Conservation (phyloP, 2,329 filamentous ascomycete species). For the Achaetomium macrosporum region DNA sequence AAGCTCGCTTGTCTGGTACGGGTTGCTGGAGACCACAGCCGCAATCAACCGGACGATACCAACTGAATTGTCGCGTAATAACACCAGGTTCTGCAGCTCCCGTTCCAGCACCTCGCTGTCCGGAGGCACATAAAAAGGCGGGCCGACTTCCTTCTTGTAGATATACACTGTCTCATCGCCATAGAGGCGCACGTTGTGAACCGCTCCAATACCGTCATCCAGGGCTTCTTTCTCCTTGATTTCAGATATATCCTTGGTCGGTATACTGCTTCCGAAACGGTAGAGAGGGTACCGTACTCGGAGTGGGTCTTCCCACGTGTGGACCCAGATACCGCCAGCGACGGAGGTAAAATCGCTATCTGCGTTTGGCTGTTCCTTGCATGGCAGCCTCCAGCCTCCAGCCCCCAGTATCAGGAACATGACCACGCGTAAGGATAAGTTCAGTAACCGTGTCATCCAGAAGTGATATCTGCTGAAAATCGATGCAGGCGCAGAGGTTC, state of each 20-base stretch:
- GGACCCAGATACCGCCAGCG: not conserved
- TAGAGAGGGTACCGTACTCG: slow-evolving; percentile 10
- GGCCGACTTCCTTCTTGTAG: slow-evolving; percentile 25
- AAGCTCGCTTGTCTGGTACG: slow-evolving; percentile 11
- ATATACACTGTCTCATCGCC: slow-evolving; percentile 13
- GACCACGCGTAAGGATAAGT: not conserved
- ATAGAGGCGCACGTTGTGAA: slow-evolving; percentile 1
- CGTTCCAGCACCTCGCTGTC: slow-evolving; percentile 23
- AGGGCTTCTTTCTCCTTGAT: slow-evolving; percentile 3
- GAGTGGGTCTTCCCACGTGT: slow-evolving; percentile 2
- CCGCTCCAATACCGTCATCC: not conserved
- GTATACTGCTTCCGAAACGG: not conserved
- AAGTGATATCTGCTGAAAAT: slow-evolving; percentile 8
- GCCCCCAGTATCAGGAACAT: too few species aligned
- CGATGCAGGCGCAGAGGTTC: slow-evolving; percentile 8
- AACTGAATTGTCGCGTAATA: slow-evolving; percentile 12
- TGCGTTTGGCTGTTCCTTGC: not conserved
- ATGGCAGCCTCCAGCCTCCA: slow-evolving; percentile 6
- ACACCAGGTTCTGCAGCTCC: slow-evolving; percentile 24
- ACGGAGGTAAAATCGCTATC: slow-evolving; percentile 7
- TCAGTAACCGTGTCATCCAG: slow-evolving; percentile 12
- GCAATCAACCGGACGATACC: slow-evolving; percentile 21
- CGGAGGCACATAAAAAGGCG: slow-evolving; percentile 19
- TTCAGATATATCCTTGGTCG: slow-evolving; percentile 3
- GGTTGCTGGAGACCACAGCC: slow-evolving; percentile 19